phyloP scores from a whole-genome alignment of 108 stramenopile genomes.

The Nannochloropsis gaditana region DNA sequence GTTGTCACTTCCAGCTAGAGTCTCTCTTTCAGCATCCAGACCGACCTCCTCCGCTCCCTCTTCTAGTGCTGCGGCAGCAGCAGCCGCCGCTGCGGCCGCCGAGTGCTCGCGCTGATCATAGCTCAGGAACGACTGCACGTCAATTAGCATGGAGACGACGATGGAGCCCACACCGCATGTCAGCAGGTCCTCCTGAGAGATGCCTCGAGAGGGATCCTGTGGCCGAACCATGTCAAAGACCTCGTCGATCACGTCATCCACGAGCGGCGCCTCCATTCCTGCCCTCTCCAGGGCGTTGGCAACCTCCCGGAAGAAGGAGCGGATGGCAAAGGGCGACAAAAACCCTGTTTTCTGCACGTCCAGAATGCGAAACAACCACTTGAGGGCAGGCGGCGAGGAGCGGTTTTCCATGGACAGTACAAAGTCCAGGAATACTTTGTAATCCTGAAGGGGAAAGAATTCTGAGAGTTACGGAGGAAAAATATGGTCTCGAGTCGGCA shows the following conservation, averaged over 20 bases:
- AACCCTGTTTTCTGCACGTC: constrained; percentile 25
- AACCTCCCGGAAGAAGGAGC: constrained; percentile 48
- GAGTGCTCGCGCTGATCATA: constrained; percentile 46
- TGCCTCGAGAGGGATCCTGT: background rate
- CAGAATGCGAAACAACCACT: constrained; percentile 46
- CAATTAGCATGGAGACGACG: constrained; percentile 48
- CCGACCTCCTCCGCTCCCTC: background rate
- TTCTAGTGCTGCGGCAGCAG: background rate
- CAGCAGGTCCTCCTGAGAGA: constrained; percentile 46
- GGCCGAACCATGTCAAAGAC: constrained; percentile 51
- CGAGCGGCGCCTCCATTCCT: constrained; percentile 14
- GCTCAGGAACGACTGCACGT: constrained; percentile 43
- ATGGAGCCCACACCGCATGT: constrained; percentile 35
- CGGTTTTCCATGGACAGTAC: constrained; percentile 57
- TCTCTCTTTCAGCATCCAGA: background rate
- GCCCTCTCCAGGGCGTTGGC: constrained; percentile 12
- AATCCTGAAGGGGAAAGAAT: constrained; percentile 34
- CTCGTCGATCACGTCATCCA: constrained; percentile 43
- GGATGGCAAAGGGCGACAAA: constrained; percentile 31
- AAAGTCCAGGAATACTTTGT: constrained; percentile 60
- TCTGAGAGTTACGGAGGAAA: background rate
- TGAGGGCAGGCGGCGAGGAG: constrained; percentile 30
- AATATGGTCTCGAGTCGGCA: background rate
- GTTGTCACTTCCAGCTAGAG: background rate
- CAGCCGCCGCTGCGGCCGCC: constrained; percentile 1